Conservation (phyloP, 805 yeast genomes). For the Kodamaea nitidulidarum region DNA sequence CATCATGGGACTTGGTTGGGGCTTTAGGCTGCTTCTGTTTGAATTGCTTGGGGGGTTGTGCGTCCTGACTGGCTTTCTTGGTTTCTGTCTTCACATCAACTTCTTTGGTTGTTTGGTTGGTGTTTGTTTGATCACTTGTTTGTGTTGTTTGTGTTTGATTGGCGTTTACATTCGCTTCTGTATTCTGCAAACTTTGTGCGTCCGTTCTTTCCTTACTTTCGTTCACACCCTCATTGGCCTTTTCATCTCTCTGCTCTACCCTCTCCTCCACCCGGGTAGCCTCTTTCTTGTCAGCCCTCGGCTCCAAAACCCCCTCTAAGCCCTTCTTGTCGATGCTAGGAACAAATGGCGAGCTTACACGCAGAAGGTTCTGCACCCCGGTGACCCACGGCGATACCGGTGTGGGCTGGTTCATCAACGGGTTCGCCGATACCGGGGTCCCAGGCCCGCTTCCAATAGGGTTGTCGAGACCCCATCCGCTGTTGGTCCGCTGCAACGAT, state of each 20-base stretch:
- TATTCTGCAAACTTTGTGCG: too few species aligned
- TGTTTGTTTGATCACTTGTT: too few species aligned
- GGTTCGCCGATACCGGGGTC: slow-evolving; percentile 25
- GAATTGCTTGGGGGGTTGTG: too few species aligned
- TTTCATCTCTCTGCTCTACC: not conserved
- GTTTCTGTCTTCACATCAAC: too few species aligned
- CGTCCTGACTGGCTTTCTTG: too few species aligned
- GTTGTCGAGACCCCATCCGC: slow-evolving; percentile 40
- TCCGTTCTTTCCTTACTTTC: too few species aligned
- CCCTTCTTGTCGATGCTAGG: slow-evolving; percentile 13
- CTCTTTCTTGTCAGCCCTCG: not conserved
- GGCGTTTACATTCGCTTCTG: too few species aligned
- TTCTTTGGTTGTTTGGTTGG: too few species aligned
- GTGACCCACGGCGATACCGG: slow-evolving; percentile 43
- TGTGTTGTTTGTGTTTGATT: too few species aligned
- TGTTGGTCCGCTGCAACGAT: slow-evolving; percentile 28
- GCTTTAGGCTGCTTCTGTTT: too few species aligned
- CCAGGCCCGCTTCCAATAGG: slow-evolving; percentile 21
- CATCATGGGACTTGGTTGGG: slow-evolving; percentile 4
- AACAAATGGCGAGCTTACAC: slow-evolving; percentile 40
- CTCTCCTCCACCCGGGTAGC: too few species aligned
- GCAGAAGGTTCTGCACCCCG: slow-evolving; percentile 29
- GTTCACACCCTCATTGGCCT: not conserved
- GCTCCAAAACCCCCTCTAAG: not conserved
- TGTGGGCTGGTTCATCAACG: slow-evolving; percentile 29